Base-by-base conservation (phyloP, 2,329 filamentous ascomycete genomes). In the Colletotrichum paranaense region DNA sequence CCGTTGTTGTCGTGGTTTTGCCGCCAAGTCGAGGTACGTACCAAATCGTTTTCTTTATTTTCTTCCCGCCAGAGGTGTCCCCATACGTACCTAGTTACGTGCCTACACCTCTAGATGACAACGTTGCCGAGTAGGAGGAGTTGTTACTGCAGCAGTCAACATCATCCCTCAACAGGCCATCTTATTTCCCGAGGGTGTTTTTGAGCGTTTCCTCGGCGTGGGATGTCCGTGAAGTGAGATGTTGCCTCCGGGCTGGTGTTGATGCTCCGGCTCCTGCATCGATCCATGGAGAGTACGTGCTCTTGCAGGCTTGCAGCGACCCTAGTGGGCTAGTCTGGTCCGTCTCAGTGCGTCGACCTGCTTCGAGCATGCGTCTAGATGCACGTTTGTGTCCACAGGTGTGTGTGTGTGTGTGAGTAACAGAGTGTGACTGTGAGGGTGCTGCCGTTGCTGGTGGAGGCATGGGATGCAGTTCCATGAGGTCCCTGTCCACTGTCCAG, bases 11-110 rank as follows among this genome's bases (percentile, higher is more conserved):
- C 67, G 62, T 49, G 65, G 64, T n/a, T 69, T 58, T 68, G 38
- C 11, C 32, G 67, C 71, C 60, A 73, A 74, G 38, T 46, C 38
- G 14, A 72, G 68, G 72, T 74, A 74, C 68, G 72, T 74, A 74
- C 58, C 42, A 9, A 53, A 22, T 73, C 62, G 55, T 38, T 53
- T 56, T 56, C 32, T 19, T 52, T 49, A 42, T 4, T 19, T 24
- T 28, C 32, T 55, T 64, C 26, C n/a, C n/a, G 19, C 19, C 42
- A 49, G 19, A 49, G 19, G 42, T 56, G 26, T 56, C 53, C 53
- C 53, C 16, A 2, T 42, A 42, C 38, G 16, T 42, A 42, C 6
- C 35, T 6, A 42, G 5, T 19, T 42, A 7, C 53, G 22, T 55
- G 26, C 60, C 60, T 52, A 32, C 42, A 22, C 65, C 52, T 26